Evolutionary conservation across 1,284 basidiomycete species (phyloP).

Genomic region (Fereydounia khargensis): DNA sequence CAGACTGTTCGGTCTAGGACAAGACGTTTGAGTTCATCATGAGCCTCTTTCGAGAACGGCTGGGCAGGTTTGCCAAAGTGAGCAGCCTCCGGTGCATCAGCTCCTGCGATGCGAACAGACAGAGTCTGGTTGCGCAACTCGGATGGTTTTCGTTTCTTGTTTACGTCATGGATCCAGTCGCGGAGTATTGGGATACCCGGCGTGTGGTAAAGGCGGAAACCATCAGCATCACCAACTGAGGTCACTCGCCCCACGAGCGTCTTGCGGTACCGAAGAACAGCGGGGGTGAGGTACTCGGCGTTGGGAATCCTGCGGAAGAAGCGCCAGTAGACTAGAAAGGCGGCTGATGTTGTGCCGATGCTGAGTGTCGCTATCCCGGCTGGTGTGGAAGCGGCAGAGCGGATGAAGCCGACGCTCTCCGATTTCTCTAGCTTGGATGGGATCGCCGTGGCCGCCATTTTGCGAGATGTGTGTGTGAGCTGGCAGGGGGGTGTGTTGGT

Average conservation of each 20-base stretch:
- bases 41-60: conserved; percentile 52
- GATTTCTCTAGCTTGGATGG: too few relatives aligned
- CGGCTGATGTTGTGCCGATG: conserved; percentile 12
- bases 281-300: conserved; percentile 48
- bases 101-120: conserved; percentile 50
- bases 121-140: conserved; percentile 38
- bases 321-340: conserved; percentile 38
- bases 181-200: conserved; percentile 43
- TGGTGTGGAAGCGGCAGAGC: background rate
- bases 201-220: conserved; percentile 54
- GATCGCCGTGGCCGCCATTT: too few relatives aligned
- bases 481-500: too few relatives aligned
- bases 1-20: conserved; percentile 30
- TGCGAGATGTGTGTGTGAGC: too few relatives aligned
- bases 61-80: conserved; percentile 55
- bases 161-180: conserved; percentile 19
- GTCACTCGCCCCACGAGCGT: conserved; percentile 48
- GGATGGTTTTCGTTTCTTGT: conserved; percentile 5
- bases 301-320: conserved; percentile 51
- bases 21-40: conserved; percentile 33
- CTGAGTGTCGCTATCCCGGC: background rate
- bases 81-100: conserved; percentile 51
- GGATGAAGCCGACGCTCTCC: too few relatives aligned
- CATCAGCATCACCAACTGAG: conserved; percentile 54
- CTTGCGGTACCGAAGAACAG: conserved; percentile 39